Conservation (phyloP, 2,329 filamentous ascomycete species). For the Aspergillus quadrilineatus region DNA sequence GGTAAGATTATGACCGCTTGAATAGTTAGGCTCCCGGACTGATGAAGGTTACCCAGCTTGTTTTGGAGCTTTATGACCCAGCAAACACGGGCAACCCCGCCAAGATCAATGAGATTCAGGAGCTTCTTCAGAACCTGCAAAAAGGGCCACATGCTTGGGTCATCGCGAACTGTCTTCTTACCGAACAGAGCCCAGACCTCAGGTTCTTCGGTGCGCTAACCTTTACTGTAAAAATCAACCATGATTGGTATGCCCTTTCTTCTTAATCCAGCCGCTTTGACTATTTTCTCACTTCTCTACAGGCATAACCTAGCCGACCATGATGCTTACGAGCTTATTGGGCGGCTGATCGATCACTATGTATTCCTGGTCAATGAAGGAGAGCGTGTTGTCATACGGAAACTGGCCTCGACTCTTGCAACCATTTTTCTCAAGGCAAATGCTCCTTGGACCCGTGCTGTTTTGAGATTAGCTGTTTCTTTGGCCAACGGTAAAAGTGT, state of each 20-base stretch:
- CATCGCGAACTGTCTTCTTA: slow-evolving; percentile 73
- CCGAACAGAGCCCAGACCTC: slow-evolving; percentile 68
- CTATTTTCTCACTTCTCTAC: background rate
- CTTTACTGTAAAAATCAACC: slow-evolving; percentile 90
- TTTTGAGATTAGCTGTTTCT: slow-evolving; percentile 40
- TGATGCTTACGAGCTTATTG: slow-evolving; percentile 37
- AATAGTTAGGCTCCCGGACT: slow-evolving; percentile 1
- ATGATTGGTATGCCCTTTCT: slow-evolving; percentile 64
- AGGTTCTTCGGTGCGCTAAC: slow-evolving; percentile 92
- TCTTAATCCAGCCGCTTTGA: background rate
- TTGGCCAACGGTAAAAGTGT: slow-evolving; percentile 40
- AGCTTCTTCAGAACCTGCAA: slow-evolving; percentile 75
- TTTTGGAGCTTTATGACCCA: slow-evolving; percentile 42
- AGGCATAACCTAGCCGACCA: slow-evolving; percentile 40
- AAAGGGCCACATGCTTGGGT: slow-evolving; percentile 80
- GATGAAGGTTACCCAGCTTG: slow-evolving; percentile 31
- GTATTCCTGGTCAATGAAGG: slow-evolving; percentile 39
- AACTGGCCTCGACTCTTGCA: slow-evolving; percentile 48
- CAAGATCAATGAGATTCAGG: slow-evolving; percentile 60
- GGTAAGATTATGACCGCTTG: slow-evolving; percentile 17
- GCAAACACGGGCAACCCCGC: slow-evolving; percentile 46
- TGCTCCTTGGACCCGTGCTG: slow-evolving; percentile 38
- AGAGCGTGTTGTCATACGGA: slow-evolving; percentile 45
- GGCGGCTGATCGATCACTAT: slow-evolving; percentile 44
- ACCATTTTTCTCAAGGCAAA: slow-evolving; percentile 45